A percentile compares a stretch with the other conserved stretches of the same genome.
Conservation (phyloP, 345 rosid species). For the Ceriops decandra region DNA sequence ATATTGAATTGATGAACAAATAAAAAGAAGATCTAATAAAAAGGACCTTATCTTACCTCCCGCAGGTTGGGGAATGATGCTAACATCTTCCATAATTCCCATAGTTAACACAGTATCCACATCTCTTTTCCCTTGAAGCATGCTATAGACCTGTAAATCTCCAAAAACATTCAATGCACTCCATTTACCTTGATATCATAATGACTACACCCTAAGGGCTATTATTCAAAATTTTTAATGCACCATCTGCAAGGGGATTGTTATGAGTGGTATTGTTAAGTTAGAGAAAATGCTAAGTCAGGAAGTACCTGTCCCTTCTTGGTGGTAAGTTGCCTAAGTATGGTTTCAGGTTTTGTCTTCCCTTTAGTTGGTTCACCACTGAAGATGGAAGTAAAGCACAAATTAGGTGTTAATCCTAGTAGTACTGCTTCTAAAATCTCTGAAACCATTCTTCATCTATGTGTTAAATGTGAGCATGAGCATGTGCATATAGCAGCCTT, state of each 20-base stretch:
- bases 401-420: constrained; percentile 9
- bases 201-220: background rate
- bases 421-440: background rate
- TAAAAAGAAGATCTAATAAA: background rate
- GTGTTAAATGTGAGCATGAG: too few species aligned
- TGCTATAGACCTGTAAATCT: constrained; percentile 67
- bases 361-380: constrained; percentile 93
- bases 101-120: constrained; percentile 86
- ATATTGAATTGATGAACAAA: background rate
- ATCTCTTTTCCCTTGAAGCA: constrained; percentile 94
- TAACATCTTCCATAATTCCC: constrained; percentile 97
- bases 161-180: background rate
- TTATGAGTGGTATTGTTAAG: background rate
- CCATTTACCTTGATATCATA: background rate
- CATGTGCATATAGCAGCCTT: background rate
- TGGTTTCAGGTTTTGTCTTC: constrained; percentile 76
- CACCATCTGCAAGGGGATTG: background rate
- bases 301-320: constrained; percentile 86
- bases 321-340: constrained; percentile 87
- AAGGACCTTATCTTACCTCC: constrained; percentile 56
- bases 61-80: constrained; percentile 93
- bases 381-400: constrained; percentile 25
- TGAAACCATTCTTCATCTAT: too few species aligned
- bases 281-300: background rate
- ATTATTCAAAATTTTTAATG: background rate